Base-by-base conservation (phyloP, 2,329 filamentous ascomycete genomes). In the Rugonectria rugulosa region DNA sequence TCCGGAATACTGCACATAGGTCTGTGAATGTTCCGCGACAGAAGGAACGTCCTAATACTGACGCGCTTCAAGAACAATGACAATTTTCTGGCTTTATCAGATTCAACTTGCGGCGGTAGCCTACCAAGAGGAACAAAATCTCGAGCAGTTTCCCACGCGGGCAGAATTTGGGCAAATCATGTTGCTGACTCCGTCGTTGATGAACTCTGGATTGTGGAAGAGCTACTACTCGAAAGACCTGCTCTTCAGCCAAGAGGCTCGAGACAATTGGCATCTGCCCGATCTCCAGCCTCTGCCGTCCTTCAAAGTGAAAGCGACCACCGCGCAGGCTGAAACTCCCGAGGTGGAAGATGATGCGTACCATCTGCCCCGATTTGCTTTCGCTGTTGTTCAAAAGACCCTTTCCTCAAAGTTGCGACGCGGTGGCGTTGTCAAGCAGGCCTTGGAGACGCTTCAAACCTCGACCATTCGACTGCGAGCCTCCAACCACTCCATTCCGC, bases 71-170 rank as follows among this genome's bases (percentile, higher is more conserved):
- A 71, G 68, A 4, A 71, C 69, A 2, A 70, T 74, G 67, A 73
- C 73, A 0, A 55, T 68, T 3, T 75, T 75, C 41, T 74, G 72
- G 68, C 62, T 75, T 3, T 59, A 71, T 17, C 69, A 71, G n/a
- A 68, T 75, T 1, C 69, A 71, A 14, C 46, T 69, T 3, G 68
- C 72, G 2, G 62, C 71, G 7, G 52, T 69, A 2, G 58, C 60
- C 10, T 68, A 67, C 43, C 63, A 67, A 36, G 43, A 62, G 3
- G 42, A 56, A 7, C 46, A 57, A 2, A 19, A 44, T 11, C 23
- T 49, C 2, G 21, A 27, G 2, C 45, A 56, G 2, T 60, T 68
- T 4, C 62, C 67, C 2, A 17, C 52, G 0, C 55, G 41, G 2
- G 44, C 53, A 5, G 62, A 59, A 20, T 73, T 72, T 11, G 60